These are phyloP conservation scores for Neurospora africana DNA, from an alignment of 495 filamentous ascomycete genomes.

Conservation along the genomic window DNA sequence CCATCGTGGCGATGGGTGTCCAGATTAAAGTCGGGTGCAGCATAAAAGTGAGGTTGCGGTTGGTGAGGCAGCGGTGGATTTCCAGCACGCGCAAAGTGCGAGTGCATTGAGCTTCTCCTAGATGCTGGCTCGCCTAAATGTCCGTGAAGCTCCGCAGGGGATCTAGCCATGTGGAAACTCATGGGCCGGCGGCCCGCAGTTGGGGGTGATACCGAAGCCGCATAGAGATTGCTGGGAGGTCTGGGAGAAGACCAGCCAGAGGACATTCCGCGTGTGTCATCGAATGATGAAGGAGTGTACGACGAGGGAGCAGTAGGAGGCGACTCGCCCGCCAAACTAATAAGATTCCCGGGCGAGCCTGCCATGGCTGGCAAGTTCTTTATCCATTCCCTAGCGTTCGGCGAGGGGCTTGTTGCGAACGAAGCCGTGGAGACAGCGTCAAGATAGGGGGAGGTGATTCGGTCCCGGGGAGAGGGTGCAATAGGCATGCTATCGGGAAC, in stretches of 20 bases:
- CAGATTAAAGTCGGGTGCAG: conserved; percentile 58
- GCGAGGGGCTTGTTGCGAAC: conserved; percentile 35
- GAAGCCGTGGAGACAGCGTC: conserved; percentile 37
- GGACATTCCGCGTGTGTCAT: conserved; percentile 33
- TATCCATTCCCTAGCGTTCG: conserved; percentile 44
- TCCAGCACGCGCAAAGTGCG: conserved; percentile 36
- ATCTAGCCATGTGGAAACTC: conserved; percentile 41
- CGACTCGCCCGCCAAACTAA: conserved; percentile 43
- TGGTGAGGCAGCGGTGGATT: conserved; percentile 72
- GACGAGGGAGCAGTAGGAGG: conserved; percentile 44
- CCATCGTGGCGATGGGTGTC: conserved; percentile 43
- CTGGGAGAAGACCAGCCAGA: conserved; percentile 35
- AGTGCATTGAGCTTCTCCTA: conserved; percentile 51
- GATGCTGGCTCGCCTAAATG: conserved; percentile 28
- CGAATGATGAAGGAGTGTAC: conserved; percentile 43
- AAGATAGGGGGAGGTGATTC: conserved; percentile 29
- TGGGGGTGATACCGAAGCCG: conserved; percentile 40
- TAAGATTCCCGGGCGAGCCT: conserved; percentile 45
- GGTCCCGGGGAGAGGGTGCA: conserved; percentile 7
- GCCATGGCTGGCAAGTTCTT: conserved; percentile 35
- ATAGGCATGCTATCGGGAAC: background rate
- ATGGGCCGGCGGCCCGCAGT: conserved; percentile 33
- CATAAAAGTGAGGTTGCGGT: conserved; percentile 62
- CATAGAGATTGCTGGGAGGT: conserved; percentile 25
- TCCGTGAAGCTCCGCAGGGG: conserved; percentile 32